Percentiles rank a stretch among this genome's conserved stretches.
phyloP scores from a whole-genome alignment of 2,329 filamentous ascomycete species.

The Bipolaris bicolor region DNA sequence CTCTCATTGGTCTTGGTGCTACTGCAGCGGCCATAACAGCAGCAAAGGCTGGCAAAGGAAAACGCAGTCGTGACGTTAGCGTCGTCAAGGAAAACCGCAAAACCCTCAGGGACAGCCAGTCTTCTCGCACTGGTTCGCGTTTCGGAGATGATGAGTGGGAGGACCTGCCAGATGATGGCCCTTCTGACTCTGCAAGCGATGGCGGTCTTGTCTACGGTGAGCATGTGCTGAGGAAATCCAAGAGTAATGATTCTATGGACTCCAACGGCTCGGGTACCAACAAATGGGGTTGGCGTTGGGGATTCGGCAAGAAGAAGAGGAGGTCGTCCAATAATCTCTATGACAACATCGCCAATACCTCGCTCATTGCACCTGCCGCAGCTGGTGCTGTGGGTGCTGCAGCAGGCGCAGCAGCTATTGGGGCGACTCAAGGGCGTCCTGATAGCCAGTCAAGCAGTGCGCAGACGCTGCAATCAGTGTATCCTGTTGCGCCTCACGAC shows the following conservation, averaged over 20 bases:
- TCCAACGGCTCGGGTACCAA: conserved; percentile 61
- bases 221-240: conserved; percentile 43
- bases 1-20: conserved; percentile 55
- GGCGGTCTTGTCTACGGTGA: conserved; percentile 68
- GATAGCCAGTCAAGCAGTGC: conserved; percentile 55
- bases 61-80: conserved; percentile 41
- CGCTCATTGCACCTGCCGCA: conserved; percentile 47
- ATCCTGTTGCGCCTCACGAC: conserved; percentile 71
- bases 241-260: conserved; percentile 60
- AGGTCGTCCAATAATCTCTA: conserved; percentile 44
- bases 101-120: conserved; percentile 27
- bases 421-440: conserved; percentile 58
- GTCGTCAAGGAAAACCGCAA: conserved; percentile 43
- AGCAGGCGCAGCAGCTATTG: conserved; percentile 51
- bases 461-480: conserved; percentile 66
- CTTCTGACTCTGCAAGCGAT: conserved; percentile 56
- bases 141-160: conserved; percentile 58
- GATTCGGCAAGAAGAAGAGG: conserved; percentile 56
- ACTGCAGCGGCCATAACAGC: conserved; percentile 57
- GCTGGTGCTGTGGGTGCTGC: conserved; percentile 46
- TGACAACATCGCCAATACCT: conserved; percentile 43
- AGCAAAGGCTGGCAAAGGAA: conserved; percentile 45
- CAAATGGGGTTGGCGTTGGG: conserved; percentile 68
- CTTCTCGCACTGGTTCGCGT: conserved; percentile 32
- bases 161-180: conserved; percentile 46